Evolutionary conservation across 2,329 filamentous ascomycete species (phyloP), one percentile per base, ranked within the genome.

Genomic region (Drechslerella stenobrocha): DNA sequence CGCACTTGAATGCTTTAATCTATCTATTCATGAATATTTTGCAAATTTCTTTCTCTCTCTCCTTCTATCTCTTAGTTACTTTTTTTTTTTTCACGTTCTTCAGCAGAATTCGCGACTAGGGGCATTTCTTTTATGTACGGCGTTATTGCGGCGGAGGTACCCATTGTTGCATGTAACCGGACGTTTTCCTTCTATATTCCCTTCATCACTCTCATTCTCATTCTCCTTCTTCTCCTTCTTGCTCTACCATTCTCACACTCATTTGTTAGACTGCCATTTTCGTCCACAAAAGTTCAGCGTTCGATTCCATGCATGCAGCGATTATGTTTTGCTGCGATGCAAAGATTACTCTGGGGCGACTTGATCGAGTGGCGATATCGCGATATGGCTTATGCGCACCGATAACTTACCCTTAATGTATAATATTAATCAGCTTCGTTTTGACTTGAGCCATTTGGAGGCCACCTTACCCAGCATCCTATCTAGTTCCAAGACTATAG

Each of bases 361-460:
- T 37, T n/a, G 37, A 20, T 42, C 15, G 13, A 20, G 7, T 9
- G 13, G 15, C 22, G 18, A 3, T 42, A 8, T 20, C 15, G 37
- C 37, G 37, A 42, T 42, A 42, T 42, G 37, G 37, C 37, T 42
- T 42, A 42, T 42, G 37, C 37, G 37, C 37, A 20, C 9, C 37
- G 37, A 18, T 42, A 13, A 7, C 34, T 15, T 15, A 37, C 34
- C 13, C 8, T 37, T 42, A 42, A 42, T 42, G 37, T 42, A 18
- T 42, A 42, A 42, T 42, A 42, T 42, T 42, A 42, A 42, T 42
- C 4, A 42, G 8, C 37, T 20, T 13, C 37, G 37, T n/a, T 5
- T n/a, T 13, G 37, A 42, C 22, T 42, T 42, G 6, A 42, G 13
- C 22, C 37, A 20, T 20, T 20, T 42, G 37, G 11, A 30, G 28